Evolutionary conservation across 345 rosid genomes (phyloP).

Genomic region (Citrus hindsii): DNA sequence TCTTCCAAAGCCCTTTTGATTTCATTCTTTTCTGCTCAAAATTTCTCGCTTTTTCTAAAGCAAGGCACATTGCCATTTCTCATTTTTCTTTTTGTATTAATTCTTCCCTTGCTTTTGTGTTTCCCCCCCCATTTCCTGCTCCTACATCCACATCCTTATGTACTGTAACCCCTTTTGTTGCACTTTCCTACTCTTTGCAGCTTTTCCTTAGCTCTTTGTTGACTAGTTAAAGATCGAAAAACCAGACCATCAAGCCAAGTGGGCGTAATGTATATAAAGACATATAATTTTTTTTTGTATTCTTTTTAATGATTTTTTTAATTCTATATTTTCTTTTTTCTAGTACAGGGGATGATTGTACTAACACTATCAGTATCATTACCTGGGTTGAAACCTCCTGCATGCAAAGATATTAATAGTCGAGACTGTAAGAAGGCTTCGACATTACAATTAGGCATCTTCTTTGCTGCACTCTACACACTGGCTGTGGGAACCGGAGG

Average conservation of each 20-base stretch:
- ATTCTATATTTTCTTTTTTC: not conserved
- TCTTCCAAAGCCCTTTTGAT: too few species aligned
- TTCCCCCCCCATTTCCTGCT: too few species aligned
- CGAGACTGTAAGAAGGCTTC: slow-evolving; percentile 57
- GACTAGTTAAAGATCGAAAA: not conserved
- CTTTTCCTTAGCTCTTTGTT: not conserved
- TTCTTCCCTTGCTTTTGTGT: too few species aligned
- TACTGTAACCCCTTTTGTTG: too few species aligned
- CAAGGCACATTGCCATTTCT: too few species aligned
- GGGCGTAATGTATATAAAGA: not conserved
- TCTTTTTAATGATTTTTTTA: too few species aligned
- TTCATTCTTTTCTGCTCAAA: too few species aligned
- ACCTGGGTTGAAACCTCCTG: slow-evolving; percentile 61
- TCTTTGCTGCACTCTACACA: slow-evolving; percentile 71
- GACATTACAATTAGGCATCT: slow-evolving; percentile 49
- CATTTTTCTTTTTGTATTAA: too few species aligned
- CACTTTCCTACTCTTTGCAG: too few species aligned
- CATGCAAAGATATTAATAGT: slow-evolving; percentile 30
- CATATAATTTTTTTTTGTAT: not conserved
- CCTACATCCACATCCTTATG: too few species aligned
- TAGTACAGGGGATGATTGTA: slow-evolving; percentile 67
- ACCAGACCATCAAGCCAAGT: not conserved
- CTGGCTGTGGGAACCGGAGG: slow-evolving; percentile 84
- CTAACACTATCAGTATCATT: slow-evolving; percentile 72
- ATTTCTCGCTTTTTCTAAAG: too few species aligned